Percentiles rank a stretch among this genome's conserved stretches.
These are phyloP conservation scores for Takakia lepidozioides DNA, from an alignment of 225 moss, liverwort and hornwort genomes.

Conservation along the genomic window DNA sequence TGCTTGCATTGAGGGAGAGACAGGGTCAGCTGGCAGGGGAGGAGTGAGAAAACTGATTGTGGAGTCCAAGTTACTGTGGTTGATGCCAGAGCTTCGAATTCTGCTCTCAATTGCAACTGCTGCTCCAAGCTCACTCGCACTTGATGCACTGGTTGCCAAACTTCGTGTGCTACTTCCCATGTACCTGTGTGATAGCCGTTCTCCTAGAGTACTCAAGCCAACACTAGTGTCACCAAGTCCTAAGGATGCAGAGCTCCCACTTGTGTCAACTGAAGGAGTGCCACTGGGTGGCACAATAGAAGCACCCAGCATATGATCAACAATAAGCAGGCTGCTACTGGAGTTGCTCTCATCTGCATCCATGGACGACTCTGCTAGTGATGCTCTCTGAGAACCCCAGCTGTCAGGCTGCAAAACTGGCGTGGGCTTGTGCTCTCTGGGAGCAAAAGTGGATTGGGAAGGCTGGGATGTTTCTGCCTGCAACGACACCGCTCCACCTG, in stretches of 20 bases:
- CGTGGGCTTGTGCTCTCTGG: slow-evolving; percentile 47
- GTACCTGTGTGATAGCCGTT: slow-evolving; percentile 54
- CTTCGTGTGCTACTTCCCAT: slow-evolving; percentile 32
- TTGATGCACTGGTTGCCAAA: slow-evolving; percentile 27
- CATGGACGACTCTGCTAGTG: slow-evolving; percentile 33
- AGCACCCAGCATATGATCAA: slow-evolving; percentile 38
- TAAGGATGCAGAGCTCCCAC: slow-evolving; percentile 36
- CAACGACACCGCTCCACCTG: slow-evolving; percentile 24
- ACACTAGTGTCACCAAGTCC: slow-evolving; percentile 40
- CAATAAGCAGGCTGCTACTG: slow-evolving; percentile 36
- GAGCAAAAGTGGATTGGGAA: slow-evolving; percentile 45
- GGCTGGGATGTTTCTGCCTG: slow-evolving; percentile 18
- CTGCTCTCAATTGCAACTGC: slow-evolving; percentile 32
- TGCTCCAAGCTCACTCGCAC: slow-evolving; percentile 27
- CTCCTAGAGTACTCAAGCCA: slow-evolving; percentile 36
- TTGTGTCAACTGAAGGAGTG: slow-evolving; percentile 26
- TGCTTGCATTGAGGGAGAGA: slow-evolving; percentile 30
- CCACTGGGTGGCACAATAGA: slow-evolving; percentile 32
- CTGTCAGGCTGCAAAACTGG: slow-evolving; percentile 44
- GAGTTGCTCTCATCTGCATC: slow-evolving; percentile 49
- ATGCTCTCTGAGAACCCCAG: slow-evolving; percentile 34
- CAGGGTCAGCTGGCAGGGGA: slow-evolving; percentile 26
- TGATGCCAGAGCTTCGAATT: slow-evolving; percentile 40
- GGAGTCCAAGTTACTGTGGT: slow-evolving; percentile 24
- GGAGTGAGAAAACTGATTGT: slow-evolving; percentile 25